Evolutionary conservation across 371 early-diverging fungal genomes (phyloP).

Genomic region (Syncephalastrum racemosum): DNA sequence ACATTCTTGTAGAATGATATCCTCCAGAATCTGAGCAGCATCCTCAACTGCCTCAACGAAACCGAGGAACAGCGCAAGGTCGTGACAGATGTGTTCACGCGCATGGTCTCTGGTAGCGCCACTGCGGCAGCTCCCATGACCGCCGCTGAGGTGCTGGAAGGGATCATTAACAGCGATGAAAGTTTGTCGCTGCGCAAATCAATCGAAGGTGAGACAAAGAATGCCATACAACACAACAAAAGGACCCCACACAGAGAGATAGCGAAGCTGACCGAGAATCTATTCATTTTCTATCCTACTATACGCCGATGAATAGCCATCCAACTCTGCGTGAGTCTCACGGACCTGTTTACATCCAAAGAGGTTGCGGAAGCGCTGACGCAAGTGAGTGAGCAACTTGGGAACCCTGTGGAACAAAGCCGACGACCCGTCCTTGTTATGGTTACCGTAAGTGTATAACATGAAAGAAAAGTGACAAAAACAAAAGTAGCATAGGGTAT

Average conservation of each 20-base stretch:
- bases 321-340: conserved; percentile 67
- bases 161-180: conserved; percentile 35
- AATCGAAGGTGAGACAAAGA: conserved; percentile 46
- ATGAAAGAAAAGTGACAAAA: not conserved
- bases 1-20: conserved; percentile 47
- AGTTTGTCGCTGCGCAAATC: conserved; percentile 35
- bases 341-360: conserved; percentile 67
- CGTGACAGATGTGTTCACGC: conserved; percentile 61
- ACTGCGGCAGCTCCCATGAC: conserved; percentile 25
- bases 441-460: conserved; percentile 56
- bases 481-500: conserved; percentile 1
- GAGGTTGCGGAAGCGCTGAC: conserved; percentile 65
- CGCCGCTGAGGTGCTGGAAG: conserved; percentile 25
- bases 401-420: conserved; percentile 56
- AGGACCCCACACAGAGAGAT: not conserved
- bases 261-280: not conserved
- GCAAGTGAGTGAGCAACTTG: conserved; percentile 20
- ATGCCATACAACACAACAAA: not conserved
- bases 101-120: conserved; percentile 42
- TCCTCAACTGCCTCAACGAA: conserved; percentile 66
- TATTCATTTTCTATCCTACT: conserved; percentile 13
- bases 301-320: conserved; percentile 36
- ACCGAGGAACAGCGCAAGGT: conserved; percentile 56
- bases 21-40: conserved; percentile 52
- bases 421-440: conserved; percentile 71